Evolutionary conservation across 2,329 filamentous ascomycete genomes (phyloP), one percentile per base, ranked within the genome.

Genomic region (Colletotrichum ledebouriae): DNA sequence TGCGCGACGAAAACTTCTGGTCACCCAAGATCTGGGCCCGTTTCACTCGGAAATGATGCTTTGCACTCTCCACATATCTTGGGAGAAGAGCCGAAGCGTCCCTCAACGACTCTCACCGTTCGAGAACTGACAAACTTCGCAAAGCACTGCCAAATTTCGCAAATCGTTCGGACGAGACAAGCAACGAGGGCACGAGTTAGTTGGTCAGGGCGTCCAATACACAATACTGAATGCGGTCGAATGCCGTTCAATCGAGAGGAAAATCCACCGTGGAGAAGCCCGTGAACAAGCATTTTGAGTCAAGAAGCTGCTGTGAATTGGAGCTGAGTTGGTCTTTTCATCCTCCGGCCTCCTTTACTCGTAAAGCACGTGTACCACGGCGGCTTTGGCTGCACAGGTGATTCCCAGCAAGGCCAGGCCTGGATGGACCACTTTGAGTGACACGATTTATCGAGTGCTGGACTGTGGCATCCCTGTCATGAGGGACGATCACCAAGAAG

Each of bases 11-110:
- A 46, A 52, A 52, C 9, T 37, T 60, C 29, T 15, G 44, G 37
- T 33, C 50, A 49, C 50, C 52, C 59, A 46, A 64, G 64, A 47
- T 59, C 46, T 67, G 47, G 64, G 39, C 64, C 17, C 53, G 64
- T 67, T 67, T 67, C 64, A 67, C 20, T 47, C 52, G 64, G 64
- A 67, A 49, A 67, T 67, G 59, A 67, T 67, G 61, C 22, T 50
- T 42, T 20, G 46, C 64, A 13, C 46, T 63, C 59, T 41, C 59
- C 64, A 63, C 64, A 63, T 49, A 44, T 10, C 49, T 22, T 33
- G 13, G 22, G 25, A 44, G 15, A 42, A 47, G 37, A 63, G 39
- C 64, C 53, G 37, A 63, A 20, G 53, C 25, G 52, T n/a, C 13
- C 17, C 22, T 33, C 25, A 39, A 15, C 55, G n/a, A 34, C n/a